phyloP scores from a whole-genome alignment of 116 monocot species.

The Thalassia testudinum region DNA sequence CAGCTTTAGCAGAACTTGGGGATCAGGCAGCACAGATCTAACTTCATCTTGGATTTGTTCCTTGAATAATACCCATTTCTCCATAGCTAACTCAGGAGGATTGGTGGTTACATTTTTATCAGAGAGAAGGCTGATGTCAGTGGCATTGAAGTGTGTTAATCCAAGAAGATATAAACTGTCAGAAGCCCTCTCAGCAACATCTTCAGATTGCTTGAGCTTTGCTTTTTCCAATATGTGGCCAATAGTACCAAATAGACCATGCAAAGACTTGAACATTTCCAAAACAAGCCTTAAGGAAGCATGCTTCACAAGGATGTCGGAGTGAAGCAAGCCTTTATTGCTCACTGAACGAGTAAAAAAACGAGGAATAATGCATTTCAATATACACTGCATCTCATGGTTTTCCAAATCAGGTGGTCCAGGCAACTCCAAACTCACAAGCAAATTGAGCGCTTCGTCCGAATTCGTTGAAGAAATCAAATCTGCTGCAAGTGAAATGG shows the following conservation, averaged over 20 bases:
- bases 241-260: conserved; percentile 23
- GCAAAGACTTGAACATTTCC: conserved; percentile 55
- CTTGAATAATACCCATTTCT: conserved; percentile 43
- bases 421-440: conserved; percentile 8
- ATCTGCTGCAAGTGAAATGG: conserved; percentile 78
- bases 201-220: not conserved
- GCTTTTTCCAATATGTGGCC: conserved; percentile 16
- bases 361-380: conserved; percentile 66
- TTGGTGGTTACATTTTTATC: not conserved
- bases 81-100: conserved; percentile 6
- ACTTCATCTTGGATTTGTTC: conserved; percentile 59
- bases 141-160: conserved; percentile 7
- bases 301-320: conserved; percentile 58
- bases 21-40: conserved; percentile 57
- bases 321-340: conserved; percentile 77
- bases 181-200: conserved; percentile 3
- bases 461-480: conserved; percentile 43
- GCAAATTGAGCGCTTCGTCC: conserved; percentile 8
- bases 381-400: conserved; percentile 25
- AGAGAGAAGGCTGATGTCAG: conserved; percentile 8
- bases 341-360: conserved; percentile 44
- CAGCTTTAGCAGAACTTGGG: conserved; percentile 68
- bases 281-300: conserved; percentile 55
- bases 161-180: conserved; percentile 10
- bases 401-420: conserved; percentile 8